Evolutionary conservation across 768 basidiomycete genomes (phyloP), one percentile per base, ranked within the genome.

Genomic region (Psilocybe cyanescens): DNA sequence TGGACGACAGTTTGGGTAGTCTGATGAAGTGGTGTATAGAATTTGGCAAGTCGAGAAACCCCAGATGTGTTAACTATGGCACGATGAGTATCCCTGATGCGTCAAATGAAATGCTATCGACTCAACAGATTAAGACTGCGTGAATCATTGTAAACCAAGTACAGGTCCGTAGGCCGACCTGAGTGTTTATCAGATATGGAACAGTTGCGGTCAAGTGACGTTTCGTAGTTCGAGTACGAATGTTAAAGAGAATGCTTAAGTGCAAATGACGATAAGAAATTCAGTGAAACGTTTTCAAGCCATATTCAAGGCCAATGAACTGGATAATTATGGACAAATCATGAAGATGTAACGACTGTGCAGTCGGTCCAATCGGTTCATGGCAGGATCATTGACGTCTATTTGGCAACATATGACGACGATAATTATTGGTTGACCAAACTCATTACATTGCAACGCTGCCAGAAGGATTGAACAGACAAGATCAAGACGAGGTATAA

Each of bases 61-160:
- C 97, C 97, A 56, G 92, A 89, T 28, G 94, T 98, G 77, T 99
- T 99, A 81, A 99, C 95, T 92, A 71, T 41, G 60, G 50, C 35
- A 60, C 45, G 68, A 61, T 33, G 7, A 48, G 48, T 47, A 3
- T 30, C 24, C 39, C 12, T 9, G 30, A 19, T 33, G 31, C 16
- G 28, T 50, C 8, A 50, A 16, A 24, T 8, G 16, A 39, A 45
- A 39, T 50, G 12, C 24, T n/a, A 9, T 29, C n/a, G 49, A 74
- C 75, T 79, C 78, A 75, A 92, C 91, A 94, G 72, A 94, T 94
- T 67, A 94, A 81, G 52, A 94, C 91, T 55, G 90, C 90, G 74
- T 94, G 92, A 56, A 94, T 93, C 91, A 94, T 93, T 57, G 57
- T 48, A 39, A 61, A 49, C 37, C 8, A 31, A 29, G n/a, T 33